Percentiles rank a stretch among this genome's conserved stretches.
These are phyloP conservation scores for Starmerella floris DNA, from an alignment of 805 yeast genomes.

Conservation along the genomic window DNA sequence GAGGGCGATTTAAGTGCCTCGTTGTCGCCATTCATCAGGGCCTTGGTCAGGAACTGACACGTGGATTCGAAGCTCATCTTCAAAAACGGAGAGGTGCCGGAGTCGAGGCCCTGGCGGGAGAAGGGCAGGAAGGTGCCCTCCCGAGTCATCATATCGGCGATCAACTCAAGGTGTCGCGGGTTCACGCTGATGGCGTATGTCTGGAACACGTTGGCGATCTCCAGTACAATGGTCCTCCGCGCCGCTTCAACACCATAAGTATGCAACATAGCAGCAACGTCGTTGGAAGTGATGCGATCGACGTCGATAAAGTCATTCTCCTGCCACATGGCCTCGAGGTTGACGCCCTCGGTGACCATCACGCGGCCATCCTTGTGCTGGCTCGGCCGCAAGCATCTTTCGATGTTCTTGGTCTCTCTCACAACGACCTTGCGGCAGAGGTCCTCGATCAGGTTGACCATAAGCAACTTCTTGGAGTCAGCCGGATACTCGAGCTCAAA, in stretches of 20 bases:
- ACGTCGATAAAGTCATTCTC: constrained; percentile 87
- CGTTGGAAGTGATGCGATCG: constrained; percentile 81
- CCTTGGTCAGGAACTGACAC: constrained; percentile 90
- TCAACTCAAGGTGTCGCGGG: constrained; percentile 83
- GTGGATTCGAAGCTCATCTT: constrained; percentile 99
- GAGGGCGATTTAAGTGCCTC: constrained; percentile 86
- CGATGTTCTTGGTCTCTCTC: constrained; percentile 80
- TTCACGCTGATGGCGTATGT: constrained; percentile 92
- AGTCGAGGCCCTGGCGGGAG: constrained; percentile 96
- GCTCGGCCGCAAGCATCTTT: constrained; percentile 78
- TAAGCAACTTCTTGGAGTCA: constrained; percentile 78
- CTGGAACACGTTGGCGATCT: constrained; percentile 88
- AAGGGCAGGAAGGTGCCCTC: constrained; percentile 95
- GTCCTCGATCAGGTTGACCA: constrained; percentile 93
- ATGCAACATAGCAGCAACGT: constrained; percentile 73
- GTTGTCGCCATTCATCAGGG: constrained; percentile 80
- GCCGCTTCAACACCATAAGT: constrained; percentile 99
- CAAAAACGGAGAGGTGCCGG: constrained; percentile 89
- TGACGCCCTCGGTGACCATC: constrained; percentile 94
- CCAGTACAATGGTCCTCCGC: constrained; percentile 89
- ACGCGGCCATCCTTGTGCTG: constrained; percentile 59
- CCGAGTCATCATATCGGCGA: constrained; percentile 98
- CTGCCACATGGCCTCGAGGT: constrained; percentile 96
- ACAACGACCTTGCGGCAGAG: constrained; percentile 83
- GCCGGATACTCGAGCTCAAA: constrained; percentile 73